Evolutionary conservation across 2,329 filamentous ascomycete species (phyloP).

Genomic region (Elsinoe arachidis): DNA sequence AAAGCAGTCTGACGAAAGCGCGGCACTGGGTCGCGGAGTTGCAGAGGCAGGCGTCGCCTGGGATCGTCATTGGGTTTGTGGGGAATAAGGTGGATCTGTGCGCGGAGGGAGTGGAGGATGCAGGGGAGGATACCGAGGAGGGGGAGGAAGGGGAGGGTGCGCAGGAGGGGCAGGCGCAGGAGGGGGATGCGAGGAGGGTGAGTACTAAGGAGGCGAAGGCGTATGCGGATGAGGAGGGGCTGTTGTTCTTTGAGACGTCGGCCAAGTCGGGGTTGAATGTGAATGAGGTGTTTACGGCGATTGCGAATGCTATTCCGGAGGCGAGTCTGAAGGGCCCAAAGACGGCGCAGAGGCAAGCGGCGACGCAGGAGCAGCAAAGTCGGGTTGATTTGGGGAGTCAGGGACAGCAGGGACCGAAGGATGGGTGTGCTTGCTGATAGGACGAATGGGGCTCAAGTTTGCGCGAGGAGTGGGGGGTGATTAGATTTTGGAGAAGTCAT

Average conservation of each 20-base stretch:
- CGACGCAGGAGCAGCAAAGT: slow-evolving; percentile 56
- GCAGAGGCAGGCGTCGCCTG: slow-evolving; percentile 88
- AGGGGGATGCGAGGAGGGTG: slow-evolving; percentile 74
- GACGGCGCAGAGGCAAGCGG: slow-evolving; percentile 46
- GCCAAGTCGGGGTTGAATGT: slow-evolving; percentile 96
- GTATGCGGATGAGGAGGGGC: slow-evolving; percentile 88
- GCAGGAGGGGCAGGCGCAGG: slow-evolving; percentile 46
- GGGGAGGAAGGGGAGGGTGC: slow-evolving; percentile 42
- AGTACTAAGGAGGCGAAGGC: slow-evolving; percentile 82
- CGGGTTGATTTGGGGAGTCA: slow-evolving; percentile 74
- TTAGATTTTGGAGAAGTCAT: neutral
- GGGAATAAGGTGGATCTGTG: slow-evolving; percentile 90
- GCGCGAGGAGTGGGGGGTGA: neutral
- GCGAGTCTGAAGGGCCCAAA: slow-evolving; percentile 85
- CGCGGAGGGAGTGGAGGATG: slow-evolving; percentile 45
- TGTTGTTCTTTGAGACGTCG: slow-evolving; percentile 96
- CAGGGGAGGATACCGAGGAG: slow-evolving; percentile 34
- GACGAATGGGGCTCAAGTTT: neutral
- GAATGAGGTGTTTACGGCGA: slow-evolving; percentile 91
- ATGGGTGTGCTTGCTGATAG: slow-evolving; percentile 76
- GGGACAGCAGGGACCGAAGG: slow-evolving; percentile 65
- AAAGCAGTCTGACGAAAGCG: slow-evolving; percentile 88
- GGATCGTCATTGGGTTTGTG: slow-evolving; percentile 93
- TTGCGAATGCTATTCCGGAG: slow-evolving; percentile 96
- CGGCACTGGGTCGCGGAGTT: slow-evolving; percentile 99